Percentiles rank a stretch among this genome's conserved stretches.
Conservation (phyloP, 2,329 filamentous ascomycete genomes). For the Cladosporium sp. region DNA sequence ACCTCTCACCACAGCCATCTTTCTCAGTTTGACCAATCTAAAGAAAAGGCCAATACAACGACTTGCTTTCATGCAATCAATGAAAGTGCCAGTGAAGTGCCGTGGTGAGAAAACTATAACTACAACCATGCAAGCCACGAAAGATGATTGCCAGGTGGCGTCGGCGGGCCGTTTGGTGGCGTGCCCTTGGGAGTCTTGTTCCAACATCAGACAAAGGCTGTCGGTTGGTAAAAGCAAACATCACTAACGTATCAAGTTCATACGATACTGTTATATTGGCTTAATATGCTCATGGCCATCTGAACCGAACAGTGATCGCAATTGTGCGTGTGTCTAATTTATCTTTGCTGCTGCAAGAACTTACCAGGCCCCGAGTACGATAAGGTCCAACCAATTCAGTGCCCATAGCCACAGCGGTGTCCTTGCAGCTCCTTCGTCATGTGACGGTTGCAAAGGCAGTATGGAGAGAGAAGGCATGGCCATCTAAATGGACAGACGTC, state of each 20-base stretch:
- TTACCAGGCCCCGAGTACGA: too few species aligned
- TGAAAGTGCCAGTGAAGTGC: neutral
- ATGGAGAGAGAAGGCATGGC: neutral
- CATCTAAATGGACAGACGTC: neutral
- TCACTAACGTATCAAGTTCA: neutral
- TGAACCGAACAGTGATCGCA: neutral
- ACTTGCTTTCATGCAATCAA: neutral
- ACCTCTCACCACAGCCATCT: neutral
- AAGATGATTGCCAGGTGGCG: neutral
- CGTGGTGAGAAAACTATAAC: neutral
- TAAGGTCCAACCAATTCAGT: too few species aligned
- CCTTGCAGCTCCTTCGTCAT: too few species aligned
- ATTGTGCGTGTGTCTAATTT: neutral
- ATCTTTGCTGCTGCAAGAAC: neutral
- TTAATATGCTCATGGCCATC: neutral
- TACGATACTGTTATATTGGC: neutral
- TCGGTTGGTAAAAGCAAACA: neutral
- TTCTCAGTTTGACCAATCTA: too few species aligned
- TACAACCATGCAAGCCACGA: neutral
- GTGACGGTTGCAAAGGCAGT: neutral
- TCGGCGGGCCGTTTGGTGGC: neutral
- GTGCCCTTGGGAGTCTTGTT: constrained; percentile 2
- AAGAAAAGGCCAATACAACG: neutral
- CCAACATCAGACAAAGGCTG: neutral
- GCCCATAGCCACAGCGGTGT: too few species aligned